These are phyloP conservation scores for Metschnikowia aberdeeniae DNA, from an alignment of 805 yeast genomes.

Conservation along the genomic window DNA sequence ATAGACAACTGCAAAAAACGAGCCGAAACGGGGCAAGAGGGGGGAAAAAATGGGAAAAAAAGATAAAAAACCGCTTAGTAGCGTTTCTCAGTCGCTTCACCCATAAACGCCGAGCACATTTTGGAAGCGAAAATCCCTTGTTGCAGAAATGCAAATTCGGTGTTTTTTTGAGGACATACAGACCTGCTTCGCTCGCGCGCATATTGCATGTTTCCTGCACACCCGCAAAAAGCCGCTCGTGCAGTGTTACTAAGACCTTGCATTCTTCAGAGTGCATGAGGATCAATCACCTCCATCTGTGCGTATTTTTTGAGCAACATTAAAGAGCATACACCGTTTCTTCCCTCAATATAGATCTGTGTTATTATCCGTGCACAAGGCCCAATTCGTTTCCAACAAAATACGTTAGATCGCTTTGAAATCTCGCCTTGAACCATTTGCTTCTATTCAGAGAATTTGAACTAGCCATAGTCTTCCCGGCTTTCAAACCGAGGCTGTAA, in stretches of 20 bases:
- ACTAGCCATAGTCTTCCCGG: too few relatives aligned
- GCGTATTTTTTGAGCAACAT: slow-evolving; percentile 3
- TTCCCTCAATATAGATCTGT: background rate
- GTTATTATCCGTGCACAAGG: background rate
- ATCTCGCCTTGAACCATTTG: too few relatives aligned
- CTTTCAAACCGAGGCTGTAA: too few relatives aligned
- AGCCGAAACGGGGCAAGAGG: too few relatives aligned
- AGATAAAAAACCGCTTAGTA: background rate
- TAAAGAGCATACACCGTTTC: background rate
- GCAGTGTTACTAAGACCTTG: background rate
- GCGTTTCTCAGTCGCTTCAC: background rate
- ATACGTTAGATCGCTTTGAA: background rate
- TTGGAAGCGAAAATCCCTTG: slow-evolving; percentile 4
- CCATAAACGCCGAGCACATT: background rate
- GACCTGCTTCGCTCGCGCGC: slow-evolving; percentile 1
- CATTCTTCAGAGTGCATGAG: slow-evolving; percentile 3
- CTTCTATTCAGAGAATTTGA: too few relatives aligned
- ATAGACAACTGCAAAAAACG: background rate
- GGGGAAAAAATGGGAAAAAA: background rate
- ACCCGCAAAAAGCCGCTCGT: background rate
- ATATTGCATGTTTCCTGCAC: background rate
- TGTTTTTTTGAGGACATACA: slow-evolving; percentile 1
- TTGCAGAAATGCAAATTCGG: background rate
- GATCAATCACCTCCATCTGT: background rate
- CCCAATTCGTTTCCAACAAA: slow-evolving; percentile 2